Evolutionary conservation across 768 basidiomycete species (phyloP), one percentile per base, ranked within the genome.

Genomic region (Auricularia cornea): DNA sequence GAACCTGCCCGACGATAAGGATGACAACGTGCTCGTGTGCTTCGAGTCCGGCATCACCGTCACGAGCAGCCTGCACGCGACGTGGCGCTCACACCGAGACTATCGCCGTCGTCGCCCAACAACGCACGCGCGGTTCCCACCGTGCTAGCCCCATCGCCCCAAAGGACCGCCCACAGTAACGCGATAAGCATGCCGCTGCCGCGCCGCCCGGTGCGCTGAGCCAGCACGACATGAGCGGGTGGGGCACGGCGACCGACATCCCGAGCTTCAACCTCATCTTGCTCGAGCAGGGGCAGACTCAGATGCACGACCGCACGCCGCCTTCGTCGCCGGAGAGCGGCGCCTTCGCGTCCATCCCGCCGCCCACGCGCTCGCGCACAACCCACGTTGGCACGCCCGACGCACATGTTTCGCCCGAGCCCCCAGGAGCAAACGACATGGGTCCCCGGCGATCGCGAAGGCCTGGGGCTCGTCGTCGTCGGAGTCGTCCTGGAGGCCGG

Each of bases 201-300:
- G 54, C 54, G 54, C 28, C 54, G 26, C 54, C 54, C 8, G 54
- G 54, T 26, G 54, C 28, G 30, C 30, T 57, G 3, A 16, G 30
- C 26, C 18, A 16, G 26, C 54, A 29, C 30, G 18, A 28, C 28
- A 57, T 57, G 54, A 28, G 14, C n/a, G 30, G 54, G 18, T 28
- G 54, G 54, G 54, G 54, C 54, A 10, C 26, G 30, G 54, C 10
- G 28, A 4, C 62, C 31, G 44, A 35, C 56, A 63, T 33, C 35
- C 80, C 84, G 26, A 74, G 82, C 18, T 85, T 90, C 66, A 78
- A 82, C 32, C 80, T 92, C 41, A 91, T 92, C 59, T 83, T 88
- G 3, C 77, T 92, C 61, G 87, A 91, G 69, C 88, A 92, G 75
- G 90, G 90, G 3, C 84, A 89, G 67, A 88, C 85, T 12, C 83